A percentile compares a stretch with the other conserved stretches of the same genome.
Evolutionary conservation across 164 flowering plant species (phyloP).

Genomic region (Paratinospora sagittata): DNA sequence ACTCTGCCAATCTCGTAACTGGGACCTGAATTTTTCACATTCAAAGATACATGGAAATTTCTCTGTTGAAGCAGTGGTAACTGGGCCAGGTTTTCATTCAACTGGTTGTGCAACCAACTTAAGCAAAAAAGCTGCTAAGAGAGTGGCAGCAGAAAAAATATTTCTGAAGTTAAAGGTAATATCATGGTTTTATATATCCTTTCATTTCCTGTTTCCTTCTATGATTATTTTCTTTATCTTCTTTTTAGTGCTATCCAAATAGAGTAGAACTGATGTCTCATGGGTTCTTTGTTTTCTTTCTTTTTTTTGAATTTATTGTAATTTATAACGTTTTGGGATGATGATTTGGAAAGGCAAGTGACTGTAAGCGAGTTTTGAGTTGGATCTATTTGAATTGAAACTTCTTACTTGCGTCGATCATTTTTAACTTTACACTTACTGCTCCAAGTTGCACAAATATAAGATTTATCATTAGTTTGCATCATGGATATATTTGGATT

Average conservation of each 20-base stretch:
- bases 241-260: neutral
- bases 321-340: neutral
- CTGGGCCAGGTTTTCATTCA: constrained; percentile 15
- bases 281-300: neutral
- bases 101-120: constrained; percentile 35
- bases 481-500: too few relatives aligned
- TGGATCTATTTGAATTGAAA: neutral
- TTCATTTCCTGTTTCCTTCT: neutral
- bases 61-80: constrained; percentile 40
- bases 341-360: neutral
- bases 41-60: constrained; percentile 33
- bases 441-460: neutral
- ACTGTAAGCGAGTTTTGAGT: neutral
- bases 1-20: constrained; percentile 58
- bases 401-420: neutral
- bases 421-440: neutral
- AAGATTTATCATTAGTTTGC: too few relatives aligned
- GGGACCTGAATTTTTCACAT: constrained; percentile 29
- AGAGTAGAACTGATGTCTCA: neutral
- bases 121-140: constrained; percentile 55
- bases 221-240: neutral
- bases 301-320: neutral
- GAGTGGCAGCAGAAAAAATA: constrained; percentile 41
- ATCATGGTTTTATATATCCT: neutral
- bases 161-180: constrained; percentile 51